Percentiles rank a stretch among this genome's conserved stretches.
Conservation (phyloP, 768 basidiomycete species). For the Saitozyma podzolica region DNA sequence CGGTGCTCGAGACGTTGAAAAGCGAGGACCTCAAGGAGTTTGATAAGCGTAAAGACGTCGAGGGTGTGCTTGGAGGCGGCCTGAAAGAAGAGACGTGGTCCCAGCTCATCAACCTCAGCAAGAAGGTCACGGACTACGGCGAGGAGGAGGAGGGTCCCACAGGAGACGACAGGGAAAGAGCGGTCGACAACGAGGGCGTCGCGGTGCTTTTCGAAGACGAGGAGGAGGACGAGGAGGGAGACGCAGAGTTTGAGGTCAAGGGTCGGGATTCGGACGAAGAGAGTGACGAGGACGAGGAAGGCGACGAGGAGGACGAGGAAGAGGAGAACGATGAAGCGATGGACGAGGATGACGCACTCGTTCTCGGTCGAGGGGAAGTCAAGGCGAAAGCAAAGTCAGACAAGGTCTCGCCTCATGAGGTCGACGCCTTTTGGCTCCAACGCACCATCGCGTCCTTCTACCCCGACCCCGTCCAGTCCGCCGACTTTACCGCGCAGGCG, state of each 20-base stretch:
- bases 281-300: conserved; percentile 59
- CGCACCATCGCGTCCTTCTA: conserved; percentile 87
- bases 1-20: conserved; percentile 82
- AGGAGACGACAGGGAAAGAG: conserved; percentile 77
- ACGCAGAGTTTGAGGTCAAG: conserved; percentile 81
- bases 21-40: conserved; percentile 88
- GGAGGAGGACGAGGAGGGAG: conserved; percentile 79
- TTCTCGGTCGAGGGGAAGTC: conserved; percentile 69
- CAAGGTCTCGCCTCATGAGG: conserved; percentile 81
- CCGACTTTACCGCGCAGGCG: conserved; percentile 82
- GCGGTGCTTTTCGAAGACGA: conserved; percentile 98
- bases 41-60: conserved; percentile 93
- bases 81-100: conserved; percentile 74
- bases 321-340: conserved; percentile 58
- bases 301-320: conserved; percentile 44
- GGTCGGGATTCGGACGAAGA: conserved; percentile 76
- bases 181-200: conserved; percentile 96
- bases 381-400: conserved; percentile 60
- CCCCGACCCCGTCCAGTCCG: conserved; percentile 89
- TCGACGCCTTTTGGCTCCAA: conserved; percentile 99
- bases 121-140: conserved; percentile 95
- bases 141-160: conserved; percentile 73
- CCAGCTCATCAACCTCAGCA: conserved; percentile 77
- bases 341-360: conserved; percentile 67
- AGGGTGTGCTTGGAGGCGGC: conserved; percentile 64